Percentiles rank a stretch among this genome's conserved stretches.
These are phyloP conservation scores for Phytophthora megakarya DNA, from an alignment of 352 stramenopile genomes.

Conservation along the genomic window DNA sequence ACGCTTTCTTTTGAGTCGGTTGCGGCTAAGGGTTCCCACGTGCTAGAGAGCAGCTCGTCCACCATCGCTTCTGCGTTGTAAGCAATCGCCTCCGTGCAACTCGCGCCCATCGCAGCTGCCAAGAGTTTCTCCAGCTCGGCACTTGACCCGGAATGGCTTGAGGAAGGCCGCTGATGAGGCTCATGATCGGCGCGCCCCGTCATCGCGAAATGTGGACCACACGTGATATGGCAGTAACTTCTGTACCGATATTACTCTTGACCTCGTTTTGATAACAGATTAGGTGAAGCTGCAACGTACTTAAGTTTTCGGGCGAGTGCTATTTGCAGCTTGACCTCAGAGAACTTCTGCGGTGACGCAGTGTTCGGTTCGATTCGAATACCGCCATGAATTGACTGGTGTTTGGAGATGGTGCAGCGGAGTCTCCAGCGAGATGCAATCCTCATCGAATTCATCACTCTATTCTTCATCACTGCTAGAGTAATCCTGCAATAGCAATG, in stretches of 20 bases:
- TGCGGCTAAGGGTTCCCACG: conserved; percentile 42
- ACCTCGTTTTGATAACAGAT: too few species aligned
- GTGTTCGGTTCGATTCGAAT: too few species aligned
- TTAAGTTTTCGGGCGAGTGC: too few species aligned
- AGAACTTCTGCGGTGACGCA: too few species aligned
- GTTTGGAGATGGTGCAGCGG: too few species aligned
- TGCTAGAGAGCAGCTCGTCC: conserved; percentile 72
- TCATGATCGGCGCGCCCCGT: conserved; percentile 5
- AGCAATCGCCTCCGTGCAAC: background rate
- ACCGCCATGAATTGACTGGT: too few species aligned
- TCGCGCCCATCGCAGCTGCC: background rate
- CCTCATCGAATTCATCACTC: background rate
- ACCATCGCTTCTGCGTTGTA: conserved; percentile 82
- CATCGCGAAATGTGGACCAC: background rate
- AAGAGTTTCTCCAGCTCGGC: conserved; percentile 70
- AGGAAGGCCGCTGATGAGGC: background rate
- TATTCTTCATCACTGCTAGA: conserved; percentile 52
- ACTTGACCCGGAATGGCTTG: conserved; percentile 33
- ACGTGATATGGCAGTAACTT: too few species aligned
- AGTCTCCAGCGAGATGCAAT: too few species aligned
- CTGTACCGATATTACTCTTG: too few species aligned
- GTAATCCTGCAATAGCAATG: conserved; percentile 53
- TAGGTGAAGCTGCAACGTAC: too few species aligned
- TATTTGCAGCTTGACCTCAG: too few species aligned
- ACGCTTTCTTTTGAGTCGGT: conserved; percentile 11